Evolutionary conservation across 768 basidiomycete genomes (phyloP).

Genomic region (Boletus sp.): DNA sequence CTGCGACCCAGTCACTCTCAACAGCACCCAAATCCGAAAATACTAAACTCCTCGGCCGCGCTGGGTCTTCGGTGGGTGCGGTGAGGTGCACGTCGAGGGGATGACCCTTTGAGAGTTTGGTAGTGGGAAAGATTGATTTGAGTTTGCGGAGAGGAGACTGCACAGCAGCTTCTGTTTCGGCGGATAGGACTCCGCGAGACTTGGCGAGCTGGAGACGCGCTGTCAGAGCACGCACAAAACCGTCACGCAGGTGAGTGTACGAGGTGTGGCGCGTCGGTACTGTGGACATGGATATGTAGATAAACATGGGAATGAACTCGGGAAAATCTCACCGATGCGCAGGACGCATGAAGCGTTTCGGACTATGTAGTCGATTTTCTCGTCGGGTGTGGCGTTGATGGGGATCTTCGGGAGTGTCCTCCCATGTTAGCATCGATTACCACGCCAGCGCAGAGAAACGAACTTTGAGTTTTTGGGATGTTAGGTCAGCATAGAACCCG

Average conservation of each 20-base stretch:
- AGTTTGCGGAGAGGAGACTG: slow-evolving; percentile 68
- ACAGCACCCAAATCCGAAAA: slow-evolving; percentile 73
- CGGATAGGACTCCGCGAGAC: slow-evolving; percentile 51
- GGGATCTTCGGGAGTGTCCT: slow-evolving; percentile 45
- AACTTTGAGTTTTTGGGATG: slow-evolving; percentile 61
- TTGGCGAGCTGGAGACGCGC: slow-evolving; percentile 53
- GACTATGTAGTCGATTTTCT: slow-evolving; percentile 70
- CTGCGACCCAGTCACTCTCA: slow-evolving; percentile 72
- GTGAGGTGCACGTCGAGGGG: slow-evolving; percentile 70
- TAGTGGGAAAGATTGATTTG: slow-evolving; percentile 73
- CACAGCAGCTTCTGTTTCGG: slow-evolving; percentile 55
- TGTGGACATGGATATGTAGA: slow-evolving; percentile 24
- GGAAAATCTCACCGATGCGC: slow-evolving; percentile 58
- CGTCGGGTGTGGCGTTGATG: slow-evolving; percentile 53
- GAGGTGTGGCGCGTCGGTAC: slow-evolving; percentile 81
- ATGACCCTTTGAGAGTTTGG: slow-evolving; percentile 61
- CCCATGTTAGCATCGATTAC: neutral
- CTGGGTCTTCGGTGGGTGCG: slow-evolving; percentile 46
- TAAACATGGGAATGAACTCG: neutral
- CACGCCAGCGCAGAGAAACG: slow-evolving; percentile 6
- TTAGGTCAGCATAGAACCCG: slow-evolving; percentile 84
- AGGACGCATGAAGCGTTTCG: slow-evolving; percentile 68
- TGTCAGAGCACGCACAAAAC: slow-evolving; percentile 74
- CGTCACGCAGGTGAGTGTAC: slow-evolving; percentile 79
- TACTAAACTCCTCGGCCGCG: slow-evolving; percentile 52